Evolutionary conservation across 495 filamentous ascomycete species (phyloP).

Genomic region (Podospora australis): DNA sequence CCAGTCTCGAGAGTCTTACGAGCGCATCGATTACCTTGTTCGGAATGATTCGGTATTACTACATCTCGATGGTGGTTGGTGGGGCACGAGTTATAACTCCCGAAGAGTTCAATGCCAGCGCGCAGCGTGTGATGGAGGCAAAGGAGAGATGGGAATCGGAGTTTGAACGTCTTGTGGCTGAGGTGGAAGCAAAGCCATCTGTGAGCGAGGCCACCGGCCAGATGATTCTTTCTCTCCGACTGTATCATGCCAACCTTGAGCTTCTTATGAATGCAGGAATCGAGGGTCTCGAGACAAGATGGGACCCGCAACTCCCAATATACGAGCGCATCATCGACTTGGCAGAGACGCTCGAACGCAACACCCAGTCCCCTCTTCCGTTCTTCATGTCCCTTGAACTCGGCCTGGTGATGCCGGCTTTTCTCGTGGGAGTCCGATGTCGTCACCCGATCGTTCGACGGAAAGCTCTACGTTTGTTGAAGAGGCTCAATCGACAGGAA

Average conservation of each 20-base stretch:
- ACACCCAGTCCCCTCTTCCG: conserved; percentile 5
- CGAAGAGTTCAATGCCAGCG: not conserved
- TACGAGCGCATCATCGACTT: conserved; percentile 11
- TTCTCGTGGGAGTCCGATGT: conserved; percentile 10
- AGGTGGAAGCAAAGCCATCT: not conserved
- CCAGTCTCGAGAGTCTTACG: not conserved
- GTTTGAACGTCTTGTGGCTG: not conserved
- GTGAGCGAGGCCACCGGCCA: too few relatives aligned
- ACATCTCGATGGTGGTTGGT: not conserved
- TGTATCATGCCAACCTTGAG: conserved; percentile 8
- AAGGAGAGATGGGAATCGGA: conserved; percentile 2
- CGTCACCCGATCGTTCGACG: conserved; percentile 15
- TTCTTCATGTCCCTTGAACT: conserved; percentile 21
- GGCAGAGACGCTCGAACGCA: not conserved
- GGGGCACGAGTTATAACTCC: not conserved
- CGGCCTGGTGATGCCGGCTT: conserved; percentile 15
- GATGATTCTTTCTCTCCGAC: conserved; percentile 5
- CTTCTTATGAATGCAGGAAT: conserved; percentile 1
- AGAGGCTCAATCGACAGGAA: conserved; percentile 15
- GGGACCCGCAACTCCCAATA: conserved; percentile 1
- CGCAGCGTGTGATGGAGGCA: not conserved
- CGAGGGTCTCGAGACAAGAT: conserved; percentile 9
- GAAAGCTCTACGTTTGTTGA: conserved; percentile 11
- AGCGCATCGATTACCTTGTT: conserved; percentile 2
- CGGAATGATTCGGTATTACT: conserved; percentile 2